These are phyloP conservation scores for Mycena galopus DNA, from an alignment of 768 basidiomycete genomes.

Conservation along the genomic window DNA sequence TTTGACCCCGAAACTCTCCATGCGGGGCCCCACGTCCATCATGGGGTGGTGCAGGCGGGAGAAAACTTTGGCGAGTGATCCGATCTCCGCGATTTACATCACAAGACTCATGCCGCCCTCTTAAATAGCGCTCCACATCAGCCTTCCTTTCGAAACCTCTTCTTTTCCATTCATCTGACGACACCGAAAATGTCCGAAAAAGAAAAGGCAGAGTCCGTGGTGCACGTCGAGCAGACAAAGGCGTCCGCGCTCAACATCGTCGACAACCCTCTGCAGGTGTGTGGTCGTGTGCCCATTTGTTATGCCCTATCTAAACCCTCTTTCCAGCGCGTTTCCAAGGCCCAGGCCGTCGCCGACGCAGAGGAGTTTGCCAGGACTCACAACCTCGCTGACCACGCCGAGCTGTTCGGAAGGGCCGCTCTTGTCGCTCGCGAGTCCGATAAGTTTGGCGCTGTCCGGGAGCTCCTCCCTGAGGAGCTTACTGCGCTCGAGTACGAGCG, in stretches of 20 bases:
- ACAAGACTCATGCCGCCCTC: too few relatives aligned
- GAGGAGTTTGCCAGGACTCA: conserved; percentile 2
- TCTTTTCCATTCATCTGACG: background rate
- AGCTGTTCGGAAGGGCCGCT: conserved; percentile 47
- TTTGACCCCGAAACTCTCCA: too few relatives aligned
- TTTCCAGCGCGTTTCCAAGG: conserved; percentile 8
- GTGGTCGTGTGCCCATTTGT: background rate
- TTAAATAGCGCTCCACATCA: background rate
- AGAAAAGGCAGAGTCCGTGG: background rate
- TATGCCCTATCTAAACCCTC: background rate
- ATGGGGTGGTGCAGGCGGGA: too few relatives aligned
- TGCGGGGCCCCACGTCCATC: too few relatives aligned
- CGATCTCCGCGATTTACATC: too few relatives aligned
- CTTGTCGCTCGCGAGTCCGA: conserved; percentile 66
- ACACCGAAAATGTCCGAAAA: background rate
- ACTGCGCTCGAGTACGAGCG: conserved; percentile 13
- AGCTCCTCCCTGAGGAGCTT: conserved; percentile 42
- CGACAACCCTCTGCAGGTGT: conserved; percentile 16
- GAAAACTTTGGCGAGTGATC: too few relatives aligned
- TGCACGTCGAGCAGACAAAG: background rate
- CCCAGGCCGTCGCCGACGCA: conserved; percentile 17
- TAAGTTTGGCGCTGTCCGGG: conserved; percentile 41
- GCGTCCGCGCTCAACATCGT: conserved; percentile 6
- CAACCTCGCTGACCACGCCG: conserved; percentile 26
- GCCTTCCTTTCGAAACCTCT: background rate